Evolutionary conservation across 768 basidiomycete genomes (phyloP).

Genomic region (Leccinum arenicola): DNA sequence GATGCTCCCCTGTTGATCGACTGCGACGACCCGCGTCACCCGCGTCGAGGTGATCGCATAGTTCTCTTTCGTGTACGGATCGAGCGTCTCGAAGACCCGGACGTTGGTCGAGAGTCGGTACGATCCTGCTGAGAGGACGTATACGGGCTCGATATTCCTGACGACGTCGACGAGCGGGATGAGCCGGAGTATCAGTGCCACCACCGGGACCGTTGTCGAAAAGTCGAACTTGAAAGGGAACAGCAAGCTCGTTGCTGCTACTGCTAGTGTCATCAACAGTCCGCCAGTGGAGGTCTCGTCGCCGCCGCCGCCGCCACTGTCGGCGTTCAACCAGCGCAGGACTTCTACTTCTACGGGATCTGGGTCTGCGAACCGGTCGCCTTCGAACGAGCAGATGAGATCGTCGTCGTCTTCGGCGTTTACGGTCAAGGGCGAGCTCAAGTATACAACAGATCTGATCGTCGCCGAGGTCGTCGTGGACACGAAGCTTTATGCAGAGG

Average conservation of each 20-base stretch:
- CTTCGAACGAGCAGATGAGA: conserved; percentile 34
- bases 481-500: conserved; percentile 73
- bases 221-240: conserved; percentile 42
- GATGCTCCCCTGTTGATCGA: conserved; percentile 84
- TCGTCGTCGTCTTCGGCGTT: conserved; percentile 49
- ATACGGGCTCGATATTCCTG: conserved; percentile 51
- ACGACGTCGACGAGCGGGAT: conserved; percentile 20
- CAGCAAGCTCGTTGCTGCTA: conserved; percentile 13
- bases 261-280: not conserved
- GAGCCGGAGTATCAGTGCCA: conserved; percentile 12
- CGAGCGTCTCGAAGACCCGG: conserved; percentile 93
- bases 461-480: conserved; percentile 80
- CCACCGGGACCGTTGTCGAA: conserved; percentile 22
- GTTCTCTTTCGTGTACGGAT: conserved; percentile 91
- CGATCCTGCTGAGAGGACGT: conserved; percentile 47
- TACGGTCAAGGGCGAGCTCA: conserved; percentile 59
- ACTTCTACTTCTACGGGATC: conserved; percentile 26
- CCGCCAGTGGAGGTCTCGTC: conserved; percentile 9
- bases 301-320: conserved; percentile 19
- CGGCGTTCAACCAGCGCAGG: conserved; percentile 16
- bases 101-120: conserved; percentile 56
- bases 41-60: conserved; percentile 92
- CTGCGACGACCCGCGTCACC: conserved; percentile 79
- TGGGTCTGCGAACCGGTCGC: conserved; percentile 21
- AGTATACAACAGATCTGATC: conserved; percentile 61